Conservation (phyloP, 2,329 filamentous ascomycete genomes). For the Scolecobasidium constrictum region DNA sequence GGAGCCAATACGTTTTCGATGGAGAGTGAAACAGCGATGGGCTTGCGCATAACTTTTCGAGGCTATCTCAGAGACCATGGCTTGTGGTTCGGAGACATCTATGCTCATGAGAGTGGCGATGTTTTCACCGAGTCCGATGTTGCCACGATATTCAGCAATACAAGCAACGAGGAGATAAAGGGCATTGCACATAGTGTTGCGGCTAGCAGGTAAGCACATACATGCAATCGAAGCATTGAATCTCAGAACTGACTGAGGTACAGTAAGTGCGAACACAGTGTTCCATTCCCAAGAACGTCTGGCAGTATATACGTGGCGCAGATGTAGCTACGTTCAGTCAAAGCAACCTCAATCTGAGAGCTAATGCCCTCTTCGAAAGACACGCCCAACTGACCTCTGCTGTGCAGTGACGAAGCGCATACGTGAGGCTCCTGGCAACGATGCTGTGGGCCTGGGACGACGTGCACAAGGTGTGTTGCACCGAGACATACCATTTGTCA, state of each 20-base stretch:
- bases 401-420: conserved; percentile 6
- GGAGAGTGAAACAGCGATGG: background rate
- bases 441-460: background rate
- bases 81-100: background rate
- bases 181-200: background rate
- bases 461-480: background rate
- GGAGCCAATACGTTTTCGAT: background rate
- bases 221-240: too few relatives aligned
- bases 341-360: too few relatives aligned
- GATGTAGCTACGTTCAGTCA: too few relatives aligned
- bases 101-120: background rate
- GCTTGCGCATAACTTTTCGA: background rate
- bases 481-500: conserved; percentile 2
- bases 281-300: too few relatives aligned
- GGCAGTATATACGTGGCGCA: too few relatives aligned
- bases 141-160: background rate
- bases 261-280: too few relatives aligned
- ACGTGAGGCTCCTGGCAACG: conserved; percentile 3
- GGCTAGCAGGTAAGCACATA: too few relatives aligned
- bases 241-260: too few relatives aligned
- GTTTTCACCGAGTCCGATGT: background rate
- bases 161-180: background rate
- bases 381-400: too few relatives aligned
- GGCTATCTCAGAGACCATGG: too few relatives aligned
- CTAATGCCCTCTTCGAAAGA: too few relatives aligned